phyloP scores from a whole-genome alignment of 768 basidiomycete genomes.

The Tremella mesenterica region DNA sequence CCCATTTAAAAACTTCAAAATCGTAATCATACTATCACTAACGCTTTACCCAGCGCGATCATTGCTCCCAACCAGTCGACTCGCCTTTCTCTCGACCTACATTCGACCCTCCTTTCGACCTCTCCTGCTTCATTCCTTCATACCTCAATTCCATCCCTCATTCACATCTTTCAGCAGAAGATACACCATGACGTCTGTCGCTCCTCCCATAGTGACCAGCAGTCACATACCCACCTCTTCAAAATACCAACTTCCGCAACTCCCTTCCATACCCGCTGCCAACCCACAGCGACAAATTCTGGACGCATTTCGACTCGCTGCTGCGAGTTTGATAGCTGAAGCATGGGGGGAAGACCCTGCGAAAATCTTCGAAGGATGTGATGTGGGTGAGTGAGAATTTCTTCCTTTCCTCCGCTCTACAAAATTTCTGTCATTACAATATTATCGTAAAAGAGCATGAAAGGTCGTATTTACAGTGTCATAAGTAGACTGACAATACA shows the following conservation, averaged over 20 bases:
- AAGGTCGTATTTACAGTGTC: too few relatives aligned
- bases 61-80: too few relatives aligned
- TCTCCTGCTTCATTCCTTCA: too few relatives aligned
- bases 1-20: too few relatives aligned
- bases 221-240: neutral
- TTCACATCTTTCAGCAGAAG: too few relatives aligned
- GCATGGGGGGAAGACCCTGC: constrained; percentile 50
- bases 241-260: constrained; percentile 23
- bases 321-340: constrained; percentile 33
- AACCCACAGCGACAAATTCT: constrained; percentile 22
- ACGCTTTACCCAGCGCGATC: too few relatives aligned
- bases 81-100: too few relatives aligned
- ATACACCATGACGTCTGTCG: neutral
- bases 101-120: too few relatives aligned
- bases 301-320: constrained; percentile 34
- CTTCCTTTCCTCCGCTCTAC: neutral
- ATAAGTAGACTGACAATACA: neutral
- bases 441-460: too few relatives aligned
- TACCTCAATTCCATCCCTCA: too few relatives aligned
- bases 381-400: constrained; percentile 50
- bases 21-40: too few relatives aligned
- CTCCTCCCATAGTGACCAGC: constrained; percentile 5
- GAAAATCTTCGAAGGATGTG: constrained; percentile 73
- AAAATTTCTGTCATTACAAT: too few relatives aligned
- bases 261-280: constrained; percentile 19